phyloP scores from a whole-genome alignment of 2,329 filamentous ascomycete genomes.

The Fusarium paranaense region DNA sequence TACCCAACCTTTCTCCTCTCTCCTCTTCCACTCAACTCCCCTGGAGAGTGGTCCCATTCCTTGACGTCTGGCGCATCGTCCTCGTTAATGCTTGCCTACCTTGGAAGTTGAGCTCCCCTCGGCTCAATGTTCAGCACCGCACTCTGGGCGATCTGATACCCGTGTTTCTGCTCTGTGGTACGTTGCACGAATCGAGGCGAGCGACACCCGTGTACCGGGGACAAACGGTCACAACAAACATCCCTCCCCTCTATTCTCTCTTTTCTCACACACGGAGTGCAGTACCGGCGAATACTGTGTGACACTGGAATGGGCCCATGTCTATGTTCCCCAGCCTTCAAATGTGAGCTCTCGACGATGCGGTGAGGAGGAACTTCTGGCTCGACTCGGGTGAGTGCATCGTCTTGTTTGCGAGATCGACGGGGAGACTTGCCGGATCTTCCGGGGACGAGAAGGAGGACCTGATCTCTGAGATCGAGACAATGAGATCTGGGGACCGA shows the following conservation, averaged over 20 bases:
- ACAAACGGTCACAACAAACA: constrained; percentile 23
- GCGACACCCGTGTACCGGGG: constrained; percentile 34
- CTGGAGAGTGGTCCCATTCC: background rate
- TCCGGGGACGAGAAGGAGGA: constrained; percentile 22
- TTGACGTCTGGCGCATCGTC: constrained; percentile 1
- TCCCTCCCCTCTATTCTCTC: background rate
- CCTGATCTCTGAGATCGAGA: constrained; percentile 19
- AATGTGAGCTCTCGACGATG: constrained; percentile 7
- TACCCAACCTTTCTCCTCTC: background rate
- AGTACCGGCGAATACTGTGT: constrained; percentile 22
- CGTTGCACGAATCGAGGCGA: constrained; percentile 40
- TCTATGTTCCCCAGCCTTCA: background rate
- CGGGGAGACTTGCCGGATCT: constrained; percentile 35
- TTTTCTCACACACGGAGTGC: constrained; percentile 14
- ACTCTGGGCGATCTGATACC: constrained; percentile 34
- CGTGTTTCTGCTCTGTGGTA: constrained; percentile 37
- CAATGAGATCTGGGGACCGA: background rate
- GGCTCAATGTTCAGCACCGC: constrained; percentile 7
- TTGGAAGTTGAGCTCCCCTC: constrained; percentile 32
- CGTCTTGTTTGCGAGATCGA: constrained; percentile 26
- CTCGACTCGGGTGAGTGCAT: constrained; percentile 25
- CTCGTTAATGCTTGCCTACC: constrained; percentile 47
- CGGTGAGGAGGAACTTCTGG: constrained; percentile 31
- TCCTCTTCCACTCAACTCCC: background rate
- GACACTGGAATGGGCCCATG: constrained; percentile 13